These are phyloP conservation scores for Thermothelomyces thermophilus DNA, from an alignment of 2,329 filamentous ascomycete genomes.

Conservation along the genomic window DNA sequence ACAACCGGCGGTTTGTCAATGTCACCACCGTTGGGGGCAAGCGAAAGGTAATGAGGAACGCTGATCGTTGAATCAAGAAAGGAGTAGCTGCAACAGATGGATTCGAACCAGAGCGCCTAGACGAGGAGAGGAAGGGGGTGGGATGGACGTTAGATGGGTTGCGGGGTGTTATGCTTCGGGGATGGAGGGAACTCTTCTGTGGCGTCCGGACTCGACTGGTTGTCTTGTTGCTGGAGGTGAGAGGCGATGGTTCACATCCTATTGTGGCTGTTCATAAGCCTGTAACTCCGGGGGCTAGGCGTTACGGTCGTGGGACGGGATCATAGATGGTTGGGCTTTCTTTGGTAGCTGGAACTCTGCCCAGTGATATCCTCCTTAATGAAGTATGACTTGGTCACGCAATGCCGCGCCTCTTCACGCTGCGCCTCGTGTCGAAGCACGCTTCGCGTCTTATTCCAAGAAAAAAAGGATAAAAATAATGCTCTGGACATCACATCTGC, in stretches of 20 bases:
- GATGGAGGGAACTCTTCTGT: constrained; percentile 1
- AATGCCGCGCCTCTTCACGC: too few relatives aligned
- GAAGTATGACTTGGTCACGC: too few relatives aligned
- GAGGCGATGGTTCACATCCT: constrained; percentile 4
- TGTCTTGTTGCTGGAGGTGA: background rate
- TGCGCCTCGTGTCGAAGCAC: too few relatives aligned
- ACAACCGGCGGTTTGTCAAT: constrained; percentile 98
- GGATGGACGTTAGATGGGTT: too few relatives aligned
- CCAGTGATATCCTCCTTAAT: too few relatives aligned
- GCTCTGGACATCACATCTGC: too few relatives aligned
- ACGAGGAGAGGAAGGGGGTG: background rate
- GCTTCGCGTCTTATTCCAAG: too few relatives aligned
- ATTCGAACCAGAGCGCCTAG: constrained; percentile 25
- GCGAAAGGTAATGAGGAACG: constrained; percentile 80
- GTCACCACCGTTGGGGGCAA: constrained; percentile 89
- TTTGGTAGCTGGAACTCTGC: too few relatives aligned
- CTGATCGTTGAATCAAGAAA: too few relatives aligned
- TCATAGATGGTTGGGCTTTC: constrained; percentile 5
- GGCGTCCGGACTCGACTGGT: constrained; percentile 15
- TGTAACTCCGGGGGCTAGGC: constrained; percentile 20
- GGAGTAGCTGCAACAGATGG: constrained; percentile 25
- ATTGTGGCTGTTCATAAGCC: constrained; percentile 10
- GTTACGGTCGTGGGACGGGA: constrained; percentile 21
- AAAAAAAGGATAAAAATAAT: too few relatives aligned
- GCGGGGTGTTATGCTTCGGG: background rate